Evolutionary conservation across 164 flowering plant genomes (phyloP).

Genomic region (Magnolia officinalis): DNA sequence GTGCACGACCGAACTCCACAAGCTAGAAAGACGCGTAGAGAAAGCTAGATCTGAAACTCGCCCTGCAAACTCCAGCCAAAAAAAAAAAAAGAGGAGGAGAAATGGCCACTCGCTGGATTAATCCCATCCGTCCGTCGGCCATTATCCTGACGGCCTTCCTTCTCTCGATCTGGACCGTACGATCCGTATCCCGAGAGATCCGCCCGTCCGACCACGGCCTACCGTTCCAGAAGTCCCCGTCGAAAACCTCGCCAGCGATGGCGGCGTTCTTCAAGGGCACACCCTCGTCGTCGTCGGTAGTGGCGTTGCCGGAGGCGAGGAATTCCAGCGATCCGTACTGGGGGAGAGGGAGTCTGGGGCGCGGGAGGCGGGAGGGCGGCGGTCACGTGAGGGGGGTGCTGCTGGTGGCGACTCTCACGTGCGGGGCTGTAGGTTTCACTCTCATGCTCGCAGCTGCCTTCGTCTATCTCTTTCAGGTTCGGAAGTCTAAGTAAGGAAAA

Average conservation of each 20-base stretch:
- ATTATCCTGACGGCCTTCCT: not conserved
- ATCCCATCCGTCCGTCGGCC: not conserved
- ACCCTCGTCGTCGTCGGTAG: not conserved
- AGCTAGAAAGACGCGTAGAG: not conserved
- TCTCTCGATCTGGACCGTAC: not conserved
- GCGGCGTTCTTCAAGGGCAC: slow-evolving; percentile 5
- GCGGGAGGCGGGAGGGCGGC: not conserved
- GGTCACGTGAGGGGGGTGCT: slow-evolving; percentile 11
- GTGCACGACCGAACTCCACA: not conserved
- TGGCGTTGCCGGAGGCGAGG: slow-evolving; percentile 7
- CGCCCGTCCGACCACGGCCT: slow-evolving; percentile 11
- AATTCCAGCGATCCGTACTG: slow-evolving; percentile 9
- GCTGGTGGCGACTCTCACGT: not conserved
- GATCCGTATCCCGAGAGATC: not conserved
- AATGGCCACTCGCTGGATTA: not conserved
- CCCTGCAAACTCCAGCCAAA: not conserved
- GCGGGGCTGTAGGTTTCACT: not conserved
- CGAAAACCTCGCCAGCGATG: not conserved
- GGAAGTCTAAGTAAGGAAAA: not conserved
- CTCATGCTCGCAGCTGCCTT: slow-evolving; percentile 1
- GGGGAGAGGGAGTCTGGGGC: not conserved
- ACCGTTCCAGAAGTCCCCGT: not conserved
- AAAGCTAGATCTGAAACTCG: not conserved
- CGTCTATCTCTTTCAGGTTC: not conserved
- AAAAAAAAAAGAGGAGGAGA: not conserved